phyloP scores from a whole-genome alignment of 179 eudicot genomes.

The Actinidia arguta region DNA sequence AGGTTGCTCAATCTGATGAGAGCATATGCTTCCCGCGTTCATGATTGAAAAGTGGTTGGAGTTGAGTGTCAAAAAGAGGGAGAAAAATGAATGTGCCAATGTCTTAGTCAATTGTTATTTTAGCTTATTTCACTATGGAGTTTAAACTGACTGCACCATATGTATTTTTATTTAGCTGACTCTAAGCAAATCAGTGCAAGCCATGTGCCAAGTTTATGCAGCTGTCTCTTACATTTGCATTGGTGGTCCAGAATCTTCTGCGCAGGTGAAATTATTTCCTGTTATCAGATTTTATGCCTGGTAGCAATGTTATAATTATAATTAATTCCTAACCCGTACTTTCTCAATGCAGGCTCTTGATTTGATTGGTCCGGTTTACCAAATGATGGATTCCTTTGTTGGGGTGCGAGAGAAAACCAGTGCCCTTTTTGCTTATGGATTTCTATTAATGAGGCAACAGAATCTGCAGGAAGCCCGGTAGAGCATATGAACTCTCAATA shows the following conservation, averaged over 20 bases:
- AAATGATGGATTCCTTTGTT: slow-evolving; percentile 82
- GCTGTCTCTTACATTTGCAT: slow-evolving; percentile 88
- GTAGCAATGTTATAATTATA: background rate
- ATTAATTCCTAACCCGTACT: slow-evolving; percentile 8
- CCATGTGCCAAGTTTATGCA: slow-evolving; percentile 93
- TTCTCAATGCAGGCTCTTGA: slow-evolving; percentile 75
- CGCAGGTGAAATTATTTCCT: slow-evolving; percentile 52
- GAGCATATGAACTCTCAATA: background rate
- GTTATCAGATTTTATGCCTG: background rate
- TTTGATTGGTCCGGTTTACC: slow-evolving; percentile 83
- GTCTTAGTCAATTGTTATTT: too few species aligned
- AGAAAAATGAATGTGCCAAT: too few species aligned
- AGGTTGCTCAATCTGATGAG: too few species aligned
- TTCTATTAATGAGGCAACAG: slow-evolving; percentile 90
- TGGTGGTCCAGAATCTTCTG: slow-evolving; percentile 89
- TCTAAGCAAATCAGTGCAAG: slow-evolving; percentile 86
- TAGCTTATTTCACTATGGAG: background rate
- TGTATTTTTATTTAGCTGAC: slow-evolving; percentile 61
- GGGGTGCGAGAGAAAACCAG: slow-evolving; percentile 93
- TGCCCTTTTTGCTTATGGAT: slow-evolving; percentile 91
- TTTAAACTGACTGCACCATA: background rate
- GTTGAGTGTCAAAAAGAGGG: too few species aligned
- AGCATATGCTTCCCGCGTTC: too few species aligned
- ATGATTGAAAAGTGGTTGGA: too few species aligned
- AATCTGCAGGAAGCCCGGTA: slow-evolving; percentile 98